These are phyloP conservation scores for Lachancea nothofagi DNA, from an alignment of 805 yeast species.

Conservation along the genomic window DNA sequence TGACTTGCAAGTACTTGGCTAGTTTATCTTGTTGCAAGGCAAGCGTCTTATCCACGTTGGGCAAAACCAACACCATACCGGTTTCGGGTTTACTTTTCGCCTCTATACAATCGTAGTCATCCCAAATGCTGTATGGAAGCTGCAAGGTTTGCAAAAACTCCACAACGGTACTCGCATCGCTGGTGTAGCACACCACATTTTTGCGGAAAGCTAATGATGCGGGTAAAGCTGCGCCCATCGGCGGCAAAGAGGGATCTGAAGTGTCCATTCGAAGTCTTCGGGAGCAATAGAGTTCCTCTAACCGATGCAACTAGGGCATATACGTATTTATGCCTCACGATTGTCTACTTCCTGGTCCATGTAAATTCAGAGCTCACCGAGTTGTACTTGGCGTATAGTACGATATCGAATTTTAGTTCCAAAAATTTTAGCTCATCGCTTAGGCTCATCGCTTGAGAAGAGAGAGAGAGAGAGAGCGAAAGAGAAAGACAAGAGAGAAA, in stretches of 20 bases:
- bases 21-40: constrained; percentile 6
- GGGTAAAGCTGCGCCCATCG: constrained; percentile 5
- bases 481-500: too few relatives aligned
- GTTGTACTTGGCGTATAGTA: too few relatives aligned
- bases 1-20: constrained; percentile 6
- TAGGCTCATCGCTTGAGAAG: too few relatives aligned
- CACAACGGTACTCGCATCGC: constrained; percentile 8
- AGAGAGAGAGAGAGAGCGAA: too few relatives aligned
- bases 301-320: too few relatives aligned
- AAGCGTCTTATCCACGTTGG: constrained; percentile 7
- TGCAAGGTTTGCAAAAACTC: constrained; percentile 2
- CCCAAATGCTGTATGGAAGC: constrained; percentile 7
- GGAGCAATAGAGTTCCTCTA: not conserved
- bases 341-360: too few relatives aligned
- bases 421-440: too few relatives aligned
- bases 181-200: constrained; percentile 9
- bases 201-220: constrained; percentile 8
- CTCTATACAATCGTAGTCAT: constrained; percentile 6
- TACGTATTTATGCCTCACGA: too few relatives aligned
- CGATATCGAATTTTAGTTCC: too few relatives aligned
- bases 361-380: too few relatives aligned
- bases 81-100: not conserved
- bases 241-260: constrained; percentile 7
- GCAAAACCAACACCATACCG: constrained; percentile 4
- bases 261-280: not conserved